A percentile compares a stretch with the other conserved stretches of the same genome.
These are phyloP conservation scores for Cercospora citrullina DNA, from an alignment of 2,329 filamentous ascomycete genomes.

Conservation along the genomic window DNA sequence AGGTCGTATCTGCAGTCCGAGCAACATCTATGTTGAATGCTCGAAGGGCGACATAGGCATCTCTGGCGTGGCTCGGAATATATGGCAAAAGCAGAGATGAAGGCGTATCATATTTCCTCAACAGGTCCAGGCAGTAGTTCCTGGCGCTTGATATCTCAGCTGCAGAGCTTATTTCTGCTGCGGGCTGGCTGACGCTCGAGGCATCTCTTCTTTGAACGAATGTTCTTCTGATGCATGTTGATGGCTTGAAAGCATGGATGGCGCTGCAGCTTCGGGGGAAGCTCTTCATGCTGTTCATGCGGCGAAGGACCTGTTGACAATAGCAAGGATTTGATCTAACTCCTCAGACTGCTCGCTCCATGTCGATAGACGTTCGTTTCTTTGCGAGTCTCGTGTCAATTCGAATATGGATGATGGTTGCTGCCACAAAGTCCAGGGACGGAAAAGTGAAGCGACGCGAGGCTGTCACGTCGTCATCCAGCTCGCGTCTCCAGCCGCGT, in stretches of 20 bases:
- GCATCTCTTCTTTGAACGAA: constrained; percentile 21
- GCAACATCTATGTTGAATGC: constrained; percentile 92
- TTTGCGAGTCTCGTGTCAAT: not conserved
- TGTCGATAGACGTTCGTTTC: not conserved
- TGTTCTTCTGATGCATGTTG: constrained; percentile 4
- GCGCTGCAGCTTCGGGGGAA: constrained; percentile 7
- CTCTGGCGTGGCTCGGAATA: constrained; percentile 69
- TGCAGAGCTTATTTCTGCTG: constrained; percentile 28
- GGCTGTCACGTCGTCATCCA: constrained; percentile 10
- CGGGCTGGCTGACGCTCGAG: constrained; percentile 30
- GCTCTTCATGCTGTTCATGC: constrained; percentile 7
- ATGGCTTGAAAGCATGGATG: not conserved
- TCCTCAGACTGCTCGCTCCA: not conserved
- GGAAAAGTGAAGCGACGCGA: constrained; percentile 7
- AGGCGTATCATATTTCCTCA: constrained; percentile 81
- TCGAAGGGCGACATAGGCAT: constrained; percentile 86
- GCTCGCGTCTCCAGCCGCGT: constrained; percentile 5
- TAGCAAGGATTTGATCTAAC: not conserved
- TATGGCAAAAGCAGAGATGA: constrained; percentile 85
- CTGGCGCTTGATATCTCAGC: constrained; percentile 56
- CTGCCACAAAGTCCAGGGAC: not conserved
- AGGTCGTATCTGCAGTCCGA: constrained; percentile 84
- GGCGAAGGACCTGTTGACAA: not conserved
- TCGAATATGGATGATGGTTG: not conserved
- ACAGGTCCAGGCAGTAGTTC: constrained; percentile 59